Conservation (phyloP, 2,329 filamentous ascomycete species). For the Aspergillus quadricinctus region DNA sequence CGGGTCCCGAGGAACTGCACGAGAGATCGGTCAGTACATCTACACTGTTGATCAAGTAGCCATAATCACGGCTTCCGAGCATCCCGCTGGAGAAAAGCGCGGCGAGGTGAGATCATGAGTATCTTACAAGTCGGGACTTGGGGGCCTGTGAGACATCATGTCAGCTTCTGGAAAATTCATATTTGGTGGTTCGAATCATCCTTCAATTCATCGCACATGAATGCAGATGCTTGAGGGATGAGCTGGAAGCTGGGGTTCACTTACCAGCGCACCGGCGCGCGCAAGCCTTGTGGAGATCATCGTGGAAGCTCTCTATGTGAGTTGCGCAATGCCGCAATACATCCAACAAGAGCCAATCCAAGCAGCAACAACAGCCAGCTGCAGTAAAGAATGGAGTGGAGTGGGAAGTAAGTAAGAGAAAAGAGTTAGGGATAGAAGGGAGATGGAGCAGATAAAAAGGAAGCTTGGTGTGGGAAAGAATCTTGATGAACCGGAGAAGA, state of each 20-base stretch:
- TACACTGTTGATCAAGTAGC: background rate
- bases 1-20: slow-evolving; percentile 61
- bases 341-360: slow-evolving; percentile 33
- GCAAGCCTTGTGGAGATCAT: slow-evolving; percentile 47
- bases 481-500: slow-evolving; percentile 34
- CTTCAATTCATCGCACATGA: slow-evolving; percentile 8
- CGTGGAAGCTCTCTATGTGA: slow-evolving; percentile 39
- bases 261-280: slow-evolving; percentile 46
- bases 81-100: background rate
- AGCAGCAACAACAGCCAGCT: slow-evolving; percentile 31
- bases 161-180: slow-evolving; percentile 16
- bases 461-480: slow-evolving; percentile 37
- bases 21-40: slow-evolving; percentile 20
- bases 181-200: background rate
- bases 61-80: background rate
- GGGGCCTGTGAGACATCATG: slow-evolving; percentile 31
- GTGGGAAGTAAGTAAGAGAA: slow-evolving; percentile 28
- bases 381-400: slow-evolving; percentile 34
- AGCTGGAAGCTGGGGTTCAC: slow-evolving; percentile 20
- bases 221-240: slow-evolving; percentile 8
- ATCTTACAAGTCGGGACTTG: slow-evolving; percentile 45
- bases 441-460: slow-evolving; percentile 30
- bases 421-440: slow-evolving; percentile 35
- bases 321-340: slow-evolving; percentile 33
- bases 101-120: background rate